Evolutionary conservation across 2,329 filamentous ascomycete genomes (phyloP).

Genomic region (Apiospora phragmitis): DNA sequence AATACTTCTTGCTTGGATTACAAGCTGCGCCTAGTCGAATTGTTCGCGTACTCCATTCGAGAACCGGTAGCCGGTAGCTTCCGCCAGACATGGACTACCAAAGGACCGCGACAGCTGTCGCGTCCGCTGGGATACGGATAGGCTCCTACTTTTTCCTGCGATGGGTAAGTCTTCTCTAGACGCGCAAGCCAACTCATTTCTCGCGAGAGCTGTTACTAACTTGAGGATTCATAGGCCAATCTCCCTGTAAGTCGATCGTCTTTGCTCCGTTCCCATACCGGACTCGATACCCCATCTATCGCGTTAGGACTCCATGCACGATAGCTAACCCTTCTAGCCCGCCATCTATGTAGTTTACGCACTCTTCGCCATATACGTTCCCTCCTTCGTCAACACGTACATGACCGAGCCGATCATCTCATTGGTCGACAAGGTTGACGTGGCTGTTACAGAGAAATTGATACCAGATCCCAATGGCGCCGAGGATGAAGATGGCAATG

Average conservation of each 20-base stretch:
- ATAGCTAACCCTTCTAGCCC: slow-evolving; percentile 24
- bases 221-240: slow-evolving; percentile 23
- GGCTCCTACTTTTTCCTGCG: slow-evolving; percentile 17
- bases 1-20: neutral
- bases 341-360: slow-evolving; percentile 50
- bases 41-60: neutral
- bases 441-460: slow-evolving; percentile 51
- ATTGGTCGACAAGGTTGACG: slow-evolving; percentile 60
- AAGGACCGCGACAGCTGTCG: neutral
- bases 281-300: neutral
- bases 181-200: neutral
- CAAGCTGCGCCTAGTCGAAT: neutral
- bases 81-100: slow-evolving; percentile 3
- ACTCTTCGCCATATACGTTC: slow-evolving; percentile 65
- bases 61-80: neutral
- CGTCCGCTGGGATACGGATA: slow-evolving; percentile 16
- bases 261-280: neutral
- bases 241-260: slow-evolving; percentile 26
- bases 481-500: slow-evolving; percentile 38
- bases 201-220: neutral
- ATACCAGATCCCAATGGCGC: slow-evolving; percentile 41
- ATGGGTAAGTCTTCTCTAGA: slow-evolving; percentile 14
- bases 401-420: slow-evolving; percentile 57
- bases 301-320: slow-evolving; percentile 13
- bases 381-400: slow-evolving; percentile 62